Conservation (phyloP, 2,329 filamentous ascomycete genomes). For the Colletotrichum plurivorum region DNA sequence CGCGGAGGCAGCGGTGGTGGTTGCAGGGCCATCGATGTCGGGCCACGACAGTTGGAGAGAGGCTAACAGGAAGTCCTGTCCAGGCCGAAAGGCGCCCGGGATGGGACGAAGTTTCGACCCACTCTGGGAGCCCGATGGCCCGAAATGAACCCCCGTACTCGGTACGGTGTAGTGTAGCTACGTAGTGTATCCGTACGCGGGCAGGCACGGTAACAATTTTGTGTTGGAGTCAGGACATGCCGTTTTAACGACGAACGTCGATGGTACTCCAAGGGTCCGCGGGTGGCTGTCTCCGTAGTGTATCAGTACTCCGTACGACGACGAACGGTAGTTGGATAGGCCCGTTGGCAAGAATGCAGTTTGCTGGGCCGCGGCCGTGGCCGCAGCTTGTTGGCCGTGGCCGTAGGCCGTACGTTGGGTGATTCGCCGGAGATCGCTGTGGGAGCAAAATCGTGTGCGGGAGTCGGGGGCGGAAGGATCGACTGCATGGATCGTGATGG, state of each 20-base stretch:
- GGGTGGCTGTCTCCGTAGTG: neutral
- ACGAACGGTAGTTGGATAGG: neutral
- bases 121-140: constrained; percentile 11
- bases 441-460: neutral
- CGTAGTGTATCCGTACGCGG: too few species aligned
- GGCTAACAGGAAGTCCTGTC: neutral
- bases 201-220: too few species aligned
- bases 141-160: neutral
- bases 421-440: neutral
- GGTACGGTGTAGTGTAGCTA: too few species aligned
- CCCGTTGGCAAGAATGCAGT: too few species aligned
- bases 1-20: neutral
- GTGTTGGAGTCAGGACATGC: neutral
- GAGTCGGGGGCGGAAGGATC: constrained; percentile 29
- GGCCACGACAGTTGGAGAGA: constrained; percentile 11
- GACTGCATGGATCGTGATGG: constrained; percentile 35
- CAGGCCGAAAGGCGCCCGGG: neutral
- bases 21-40: constrained; percentile 7
- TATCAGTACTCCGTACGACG: neutral
- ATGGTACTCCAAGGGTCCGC: constrained; percentile 4
- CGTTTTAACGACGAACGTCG: constrained; percentile 4
- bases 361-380: neutral
- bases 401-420: neutral
- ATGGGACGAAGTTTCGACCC: constrained; percentile 1
- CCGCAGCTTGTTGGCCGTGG: too few species aligned